Evolutionary conservation across 1,139 yeast species (phyloP).

Genomic region (Geotrichum restrictum): DNA sequence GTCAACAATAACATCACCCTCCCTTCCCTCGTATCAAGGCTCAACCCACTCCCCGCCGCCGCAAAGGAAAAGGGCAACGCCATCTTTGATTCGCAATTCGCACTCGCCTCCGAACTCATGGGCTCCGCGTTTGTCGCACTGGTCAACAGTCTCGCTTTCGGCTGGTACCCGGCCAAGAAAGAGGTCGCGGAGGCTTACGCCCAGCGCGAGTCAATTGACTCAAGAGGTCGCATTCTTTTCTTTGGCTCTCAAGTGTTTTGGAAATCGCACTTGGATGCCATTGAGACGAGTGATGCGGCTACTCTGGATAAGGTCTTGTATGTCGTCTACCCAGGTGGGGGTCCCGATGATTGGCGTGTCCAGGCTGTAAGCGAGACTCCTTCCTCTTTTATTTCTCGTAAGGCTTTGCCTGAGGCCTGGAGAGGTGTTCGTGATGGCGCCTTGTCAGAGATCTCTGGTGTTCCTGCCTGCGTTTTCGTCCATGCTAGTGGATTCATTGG

Average conservation of each 20-base stretch:
- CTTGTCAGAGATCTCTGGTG: slow-evolving; percentile 66
- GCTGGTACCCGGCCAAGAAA: slow-evolving; percentile 89
- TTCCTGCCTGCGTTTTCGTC: slow-evolving; percentile 81
- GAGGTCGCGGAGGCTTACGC: slow-evolving; percentile 69
- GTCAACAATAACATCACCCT: slow-evolving; percentile 50
- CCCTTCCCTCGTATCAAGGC: slow-evolving; percentile 70
- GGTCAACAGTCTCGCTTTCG: slow-evolving; percentile 68
- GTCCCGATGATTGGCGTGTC: slow-evolving; percentile 66
- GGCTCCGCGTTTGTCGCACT: slow-evolving; percentile 71
- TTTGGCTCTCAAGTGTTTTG: slow-evolving; percentile 80
- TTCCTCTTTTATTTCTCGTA: slow-evolving; percentile 77
- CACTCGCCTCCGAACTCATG: slow-evolving; percentile 72
- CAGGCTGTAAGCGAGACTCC: slow-evolving; percentile 79
- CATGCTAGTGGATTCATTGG: slow-evolving; percentile 98
- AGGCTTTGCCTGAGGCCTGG: slow-evolving; percentile 84
- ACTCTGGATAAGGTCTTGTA: slow-evolving; percentile 58
- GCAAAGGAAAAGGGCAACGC: slow-evolving; percentile 54
- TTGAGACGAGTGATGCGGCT: slow-evolving; percentile 49
- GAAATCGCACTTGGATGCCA: slow-evolving; percentile 82
- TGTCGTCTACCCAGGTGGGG: slow-evolving; percentile 73
- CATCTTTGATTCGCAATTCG: slow-evolving; percentile 63
- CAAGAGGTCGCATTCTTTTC: slow-evolving; percentile 61
- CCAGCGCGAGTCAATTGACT: slow-evolving; percentile 33
- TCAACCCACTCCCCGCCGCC: slow-evolving; percentile 80
- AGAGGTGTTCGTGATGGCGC: slow-evolving; percentile 90